A percentile compares a stretch with the other conserved stretches of the same genome.
Conservation (phyloP, 352 stramenopile species). For the Elongisporangium prolatum region DNA sequence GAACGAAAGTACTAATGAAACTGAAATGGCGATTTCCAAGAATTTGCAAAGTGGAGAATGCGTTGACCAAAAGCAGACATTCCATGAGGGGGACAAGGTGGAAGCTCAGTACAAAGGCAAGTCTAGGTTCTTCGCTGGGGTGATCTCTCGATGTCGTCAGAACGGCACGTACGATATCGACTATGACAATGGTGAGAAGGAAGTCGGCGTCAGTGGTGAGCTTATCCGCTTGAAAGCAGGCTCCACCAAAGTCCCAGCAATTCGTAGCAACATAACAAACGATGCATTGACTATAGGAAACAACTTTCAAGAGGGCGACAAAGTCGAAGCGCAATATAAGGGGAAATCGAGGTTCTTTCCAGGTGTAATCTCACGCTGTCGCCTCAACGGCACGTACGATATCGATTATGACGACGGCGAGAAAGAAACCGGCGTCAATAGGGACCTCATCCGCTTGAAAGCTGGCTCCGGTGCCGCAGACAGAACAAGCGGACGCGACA, state of each 20-base stretch:
- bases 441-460: no score
- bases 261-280: no score
- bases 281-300: no score
- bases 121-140: slow-evolving; percentile 44
- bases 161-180: slow-evolving; percentile 67
- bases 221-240: slow-evolving; percentile 6
- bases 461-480: no score
- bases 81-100: slow-evolving; percentile 19
- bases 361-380: slow-evolving; percentile 40
- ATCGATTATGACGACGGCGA: slow-evolving; percentile 80
- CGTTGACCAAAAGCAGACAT: slow-evolving; percentile 43
- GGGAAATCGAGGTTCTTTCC: slow-evolving; percentile 55
- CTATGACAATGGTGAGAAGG: slow-evolving; percentile 76
- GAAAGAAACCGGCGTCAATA: slow-evolving; percentile 34
- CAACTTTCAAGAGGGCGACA: no score
- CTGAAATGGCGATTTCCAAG: no score
- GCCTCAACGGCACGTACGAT: slow-evolving; percentile 54
- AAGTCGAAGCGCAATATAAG: slow-evolving; percentile 66
- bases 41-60: slow-evolving; percentile 23
- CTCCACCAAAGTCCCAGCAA: no score
- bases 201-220: slow-evolving; percentile 23
- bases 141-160: slow-evolving; percentile 25
- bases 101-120: slow-evolving; percentile 48
- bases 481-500: no score
- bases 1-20: slow-evolving; percentile 18